A percentile compares a stretch with the other conserved stretches of the same genome.
These are phyloP conservation scores for Ganoderma multipileum DNA, from an alignment of 1,284 basidiomycete species.

Conservation along the genomic window DNA sequence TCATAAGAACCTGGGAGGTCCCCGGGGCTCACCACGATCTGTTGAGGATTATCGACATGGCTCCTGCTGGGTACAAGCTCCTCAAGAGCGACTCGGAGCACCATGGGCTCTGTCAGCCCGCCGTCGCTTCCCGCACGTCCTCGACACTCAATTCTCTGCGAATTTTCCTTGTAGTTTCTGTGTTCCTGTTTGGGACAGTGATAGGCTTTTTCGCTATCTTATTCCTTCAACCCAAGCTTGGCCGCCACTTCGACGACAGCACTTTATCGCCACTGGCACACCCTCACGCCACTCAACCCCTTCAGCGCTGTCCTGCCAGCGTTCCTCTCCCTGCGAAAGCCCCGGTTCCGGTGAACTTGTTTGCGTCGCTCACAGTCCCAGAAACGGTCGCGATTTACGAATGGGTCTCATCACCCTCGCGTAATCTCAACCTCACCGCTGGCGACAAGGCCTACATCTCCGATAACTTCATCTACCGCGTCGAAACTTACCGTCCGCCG, in stretches of 20 bases:
- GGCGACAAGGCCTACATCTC: constrained; percentile 41
- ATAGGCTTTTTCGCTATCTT: constrained; percentile 7
- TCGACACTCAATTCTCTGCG: constrained; percentile 27
- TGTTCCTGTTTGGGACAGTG: not conserved
- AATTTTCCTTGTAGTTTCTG: constrained; percentile 11
- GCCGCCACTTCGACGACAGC: constrained; percentile 17
- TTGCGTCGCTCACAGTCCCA: constrained; percentile 52
- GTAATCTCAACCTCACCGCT: constrained; percentile 55
- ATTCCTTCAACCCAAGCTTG: constrained; percentile 33
- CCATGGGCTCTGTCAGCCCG: constrained; percentile 16
- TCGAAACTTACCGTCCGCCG: constrained; percentile 56
- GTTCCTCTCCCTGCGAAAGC: constrained; percentile 44
- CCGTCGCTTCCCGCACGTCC: constrained; percentile 11
- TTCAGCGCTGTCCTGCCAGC: constrained; percentile 44
- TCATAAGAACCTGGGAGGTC: constrained; percentile 7
- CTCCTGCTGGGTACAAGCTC: constrained; percentile 26
- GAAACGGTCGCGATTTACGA: constrained; percentile 52
- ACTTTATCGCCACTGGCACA: constrained; percentile 16
- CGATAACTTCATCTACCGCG: constrained; percentile 57
- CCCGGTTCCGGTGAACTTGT: constrained; percentile 53
- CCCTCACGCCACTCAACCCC: constrained; percentile 14
- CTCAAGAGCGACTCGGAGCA: constrained; percentile 26
- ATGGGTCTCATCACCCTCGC: constrained; percentile 54
- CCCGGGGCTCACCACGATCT: not conserved
- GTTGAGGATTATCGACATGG: constrained; percentile 17